Evolutionary conservation across 2,329 filamentous ascomycete genomes (phyloP), one percentile per base, ranked within the genome.

Genomic region (Ceratocystis albifundus): DNA sequence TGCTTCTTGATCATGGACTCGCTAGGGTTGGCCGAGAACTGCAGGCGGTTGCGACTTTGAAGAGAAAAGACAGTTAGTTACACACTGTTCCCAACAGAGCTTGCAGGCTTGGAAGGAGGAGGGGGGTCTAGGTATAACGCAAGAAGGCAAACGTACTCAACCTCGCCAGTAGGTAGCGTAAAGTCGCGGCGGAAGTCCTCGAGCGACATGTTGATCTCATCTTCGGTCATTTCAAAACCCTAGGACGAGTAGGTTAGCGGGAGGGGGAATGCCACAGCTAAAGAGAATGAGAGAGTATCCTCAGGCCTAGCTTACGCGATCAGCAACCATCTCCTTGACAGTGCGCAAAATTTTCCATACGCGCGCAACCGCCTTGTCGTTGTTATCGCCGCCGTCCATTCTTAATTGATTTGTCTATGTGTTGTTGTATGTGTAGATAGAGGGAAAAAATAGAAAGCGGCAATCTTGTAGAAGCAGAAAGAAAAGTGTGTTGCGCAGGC

Each of bases 251-350:
- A 93, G 80, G 76, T 97, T 94, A 69, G 84, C 81, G 71, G 94
- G n/a, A n/a, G n/a, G n/a, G n/a, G 88, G 93, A 99, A 99, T 96
- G 81, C 97, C 89, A 76, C 96, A 90, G 62, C 90, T 86, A 7
- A 94, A 99, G 76, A 86, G 86, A 22, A n/a, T 8, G 46, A 32
- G 46, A 32, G 53, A 7, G 25, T 28, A 3, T 32, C 17, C 8
- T n/a, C 10, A 8, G n/a, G 46, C 46, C 10, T 28, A n/a, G n/a
- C 88, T 72, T 84, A 96, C 92, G 75, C 93, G 80, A 76, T 97
- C 94, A 69, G 84, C 81, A 71, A 94, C 88, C 93, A 99, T 96
- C 81, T 99, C 90, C 76, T 96, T 90, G 62, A 91, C 86, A 7
- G 94, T 99, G 77, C 86, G 86, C 85, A 90, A 95, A 72, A 92